Evolutionary conservation across 2,329 filamentous ascomycete genomes (phyloP).

Genomic region (Coniochaeta ligniaria): DNA sequence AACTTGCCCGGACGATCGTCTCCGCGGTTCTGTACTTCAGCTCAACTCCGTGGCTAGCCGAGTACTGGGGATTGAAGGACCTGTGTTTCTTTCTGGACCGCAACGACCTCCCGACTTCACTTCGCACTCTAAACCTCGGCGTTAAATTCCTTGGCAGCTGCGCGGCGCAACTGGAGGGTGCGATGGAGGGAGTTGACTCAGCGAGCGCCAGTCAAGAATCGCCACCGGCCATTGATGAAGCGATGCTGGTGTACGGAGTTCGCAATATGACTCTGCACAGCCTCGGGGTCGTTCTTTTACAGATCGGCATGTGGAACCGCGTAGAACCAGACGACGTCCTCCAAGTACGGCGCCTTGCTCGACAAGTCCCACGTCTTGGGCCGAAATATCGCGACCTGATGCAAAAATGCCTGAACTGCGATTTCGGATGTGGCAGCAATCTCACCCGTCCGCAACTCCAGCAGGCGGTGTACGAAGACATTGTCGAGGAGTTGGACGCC

Average conservation of each 20-base stretch:
- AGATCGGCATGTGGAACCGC: slow-evolving; percentile 16
- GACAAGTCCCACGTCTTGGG: neutral
- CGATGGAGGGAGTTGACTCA: neutral
- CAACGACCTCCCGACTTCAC: neutral
- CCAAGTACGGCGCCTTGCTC: slow-evolving; percentile 7
- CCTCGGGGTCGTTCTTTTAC: slow-evolving; percentile 18
- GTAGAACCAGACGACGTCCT: slow-evolving; percentile 14
- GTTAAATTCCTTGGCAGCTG: neutral
- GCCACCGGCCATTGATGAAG: slow-evolving; percentile 6
- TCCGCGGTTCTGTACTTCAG: neutral
- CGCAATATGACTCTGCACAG: slow-evolving; percentile 17
- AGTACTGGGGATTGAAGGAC: neutral
- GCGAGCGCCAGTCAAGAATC: neutral
- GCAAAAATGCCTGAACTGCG: slow-evolving; percentile 1
- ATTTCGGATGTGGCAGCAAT: neutral
- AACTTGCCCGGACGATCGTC: neutral
- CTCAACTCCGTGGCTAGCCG: neutral
- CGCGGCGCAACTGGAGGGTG: neutral
- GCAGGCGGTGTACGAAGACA: neutral
- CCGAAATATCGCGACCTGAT: neutral
- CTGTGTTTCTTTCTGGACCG: neutral
- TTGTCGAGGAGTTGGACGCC: neutral
- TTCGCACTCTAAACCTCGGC: neutral
- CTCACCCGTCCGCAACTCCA: neutral
- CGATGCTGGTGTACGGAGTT: slow-evolving; percentile 10